phyloP scores from a whole-genome alignment of 1,284 basidiomycete genomes.

The Schizophyllum commune region DNA sequence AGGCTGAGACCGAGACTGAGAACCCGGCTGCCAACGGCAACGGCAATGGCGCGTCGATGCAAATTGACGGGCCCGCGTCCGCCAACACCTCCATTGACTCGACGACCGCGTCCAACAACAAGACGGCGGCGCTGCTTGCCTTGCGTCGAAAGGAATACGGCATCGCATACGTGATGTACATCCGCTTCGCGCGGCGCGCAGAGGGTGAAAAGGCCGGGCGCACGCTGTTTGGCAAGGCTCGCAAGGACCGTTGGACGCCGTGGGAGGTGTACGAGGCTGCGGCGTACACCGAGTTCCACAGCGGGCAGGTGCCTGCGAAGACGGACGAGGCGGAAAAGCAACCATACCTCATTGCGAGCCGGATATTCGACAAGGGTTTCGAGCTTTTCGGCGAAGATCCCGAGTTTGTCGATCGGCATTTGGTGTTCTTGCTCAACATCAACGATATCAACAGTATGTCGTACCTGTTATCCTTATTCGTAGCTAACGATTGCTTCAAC shows the following conservation, averaged over 20 bases:
- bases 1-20: constrained; percentile 7
- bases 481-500: constrained; percentile 4
- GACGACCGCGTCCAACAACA: constrained; percentile 2
- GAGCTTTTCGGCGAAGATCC: constrained; percentile 80
- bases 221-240: constrained; percentile 75
- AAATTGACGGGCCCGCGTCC: constrained; percentile 35
- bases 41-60: constrained; percentile 7
- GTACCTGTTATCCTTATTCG: not conserved
- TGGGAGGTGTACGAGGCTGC: constrained; percentile 96
- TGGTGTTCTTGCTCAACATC: constrained; percentile 89
- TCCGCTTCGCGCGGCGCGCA: constrained; percentile 84
- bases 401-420: constrained; percentile 83
- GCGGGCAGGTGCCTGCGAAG: constrained; percentile 47
- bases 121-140: constrained; percentile 33
- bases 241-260: constrained; percentile 77
- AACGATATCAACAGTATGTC: constrained; percentile 91
- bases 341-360: constrained; percentile 55
- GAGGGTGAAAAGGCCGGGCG: constrained; percentile 77
- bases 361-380: constrained; percentile 94
- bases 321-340: not conserved
- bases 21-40: constrained; percentile 6
- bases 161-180: constrained; percentile 78
- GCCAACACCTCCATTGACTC: constrained; percentile 32
- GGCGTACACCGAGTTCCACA: constrained; percentile 95
- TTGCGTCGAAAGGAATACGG: constrained; percentile 63